Percentiles rank a stretch among this genome's conserved stretches.
phyloP scores from a whole-genome alignment of 805 yeast species.

The Spathaspora arborariae region DNA sequence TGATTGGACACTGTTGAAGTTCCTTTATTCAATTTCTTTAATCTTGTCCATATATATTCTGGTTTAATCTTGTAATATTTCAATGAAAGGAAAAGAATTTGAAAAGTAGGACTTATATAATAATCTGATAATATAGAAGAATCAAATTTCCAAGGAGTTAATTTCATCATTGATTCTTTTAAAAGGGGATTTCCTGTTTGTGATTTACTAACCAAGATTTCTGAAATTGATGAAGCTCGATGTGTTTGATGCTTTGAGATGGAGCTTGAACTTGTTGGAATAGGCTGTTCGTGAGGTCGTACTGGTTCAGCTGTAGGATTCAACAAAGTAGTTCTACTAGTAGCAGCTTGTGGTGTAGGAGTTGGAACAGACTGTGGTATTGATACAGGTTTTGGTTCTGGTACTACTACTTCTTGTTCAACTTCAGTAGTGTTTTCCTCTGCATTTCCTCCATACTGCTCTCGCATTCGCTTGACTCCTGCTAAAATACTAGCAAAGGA shows the following conservation, averaged over 20 bases:
- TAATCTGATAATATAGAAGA: constrained; percentile 56
- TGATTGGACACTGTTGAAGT: constrained; percentile 18
- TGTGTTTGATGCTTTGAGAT: neutral
- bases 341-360: neutral
- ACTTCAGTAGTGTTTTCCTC: constrained; percentile 1
- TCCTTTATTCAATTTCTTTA: constrained; percentile 41
- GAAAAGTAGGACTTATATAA: constrained; percentile 52
- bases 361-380: neutral
- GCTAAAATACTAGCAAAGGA: constrained; percentile 70
- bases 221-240: constrained; percentile 2
- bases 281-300: constrained; percentile 4
- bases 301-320: constrained; percentile 11
- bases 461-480: constrained; percentile 61
- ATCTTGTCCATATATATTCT: constrained; percentile 61
- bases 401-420: neutral
- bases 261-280: neutral
- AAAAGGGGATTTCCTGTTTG: constrained; percentile 75
- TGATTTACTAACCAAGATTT: constrained; percentile 54
- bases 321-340: constrained; percentile 1
- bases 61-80: constrained; percentile 76
- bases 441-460: constrained; percentile 28
- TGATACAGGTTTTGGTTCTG: neutral
- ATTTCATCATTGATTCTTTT: constrained; percentile 44
- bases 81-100: constrained; percentile 59
- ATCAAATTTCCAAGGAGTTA: constrained; percentile 54